Conservation (phyloP, 2,329 filamentous ascomycete genomes). For the Diplocarpon mali region DNA sequence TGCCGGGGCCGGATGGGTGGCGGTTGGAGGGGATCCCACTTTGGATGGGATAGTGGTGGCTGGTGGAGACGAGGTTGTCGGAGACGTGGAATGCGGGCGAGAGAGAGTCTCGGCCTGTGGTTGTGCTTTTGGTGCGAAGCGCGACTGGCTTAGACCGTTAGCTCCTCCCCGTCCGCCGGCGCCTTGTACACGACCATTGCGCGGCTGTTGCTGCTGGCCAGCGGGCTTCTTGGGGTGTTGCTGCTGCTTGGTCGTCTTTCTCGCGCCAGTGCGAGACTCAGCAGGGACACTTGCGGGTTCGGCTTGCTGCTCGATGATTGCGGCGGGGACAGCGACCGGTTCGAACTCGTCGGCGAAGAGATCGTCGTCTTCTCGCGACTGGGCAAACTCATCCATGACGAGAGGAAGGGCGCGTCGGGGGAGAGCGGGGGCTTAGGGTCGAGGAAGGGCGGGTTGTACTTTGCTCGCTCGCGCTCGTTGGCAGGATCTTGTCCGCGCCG, state of each 20-base stretch:
- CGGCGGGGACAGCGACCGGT: constrained; percentile 16
- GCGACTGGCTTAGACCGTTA: constrained; percentile 16
- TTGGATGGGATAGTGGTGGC: not conserved
- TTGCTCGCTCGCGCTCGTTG: not conserved
- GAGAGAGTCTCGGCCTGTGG: constrained; percentile 2
- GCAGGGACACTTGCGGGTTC: not conserved
- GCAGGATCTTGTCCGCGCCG: not conserved
- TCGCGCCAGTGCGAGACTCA: not conserved
- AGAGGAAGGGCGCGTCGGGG: not conserved
- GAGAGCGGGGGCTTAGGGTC: too few relatives aligned
- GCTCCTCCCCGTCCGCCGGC: constrained; percentile 12
- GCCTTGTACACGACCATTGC: constrained; percentile 8
- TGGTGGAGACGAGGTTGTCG: constrained; percentile 1
- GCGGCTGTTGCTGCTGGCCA: constrained; percentile 8
- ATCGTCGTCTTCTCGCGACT: constrained; percentile 26
- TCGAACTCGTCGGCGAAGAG: constrained; percentile 28
- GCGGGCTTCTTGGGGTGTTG: constrained; percentile 2
- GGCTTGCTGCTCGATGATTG: constrained; percentile 11
- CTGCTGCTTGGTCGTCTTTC: not conserved
- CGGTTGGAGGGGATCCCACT: not conserved
- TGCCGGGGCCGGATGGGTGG: constrained; percentile 3
- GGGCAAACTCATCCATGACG: constrained; percentile 27
- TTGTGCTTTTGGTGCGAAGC: constrained; percentile 15
- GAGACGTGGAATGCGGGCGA: not conserved
- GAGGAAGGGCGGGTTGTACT: not conserved